Evolutionary conservation across 306 rosid genomes (phyloP), one percentile per base, ranked within the genome.

Genomic region (Cucurbita moschata): DNA sequence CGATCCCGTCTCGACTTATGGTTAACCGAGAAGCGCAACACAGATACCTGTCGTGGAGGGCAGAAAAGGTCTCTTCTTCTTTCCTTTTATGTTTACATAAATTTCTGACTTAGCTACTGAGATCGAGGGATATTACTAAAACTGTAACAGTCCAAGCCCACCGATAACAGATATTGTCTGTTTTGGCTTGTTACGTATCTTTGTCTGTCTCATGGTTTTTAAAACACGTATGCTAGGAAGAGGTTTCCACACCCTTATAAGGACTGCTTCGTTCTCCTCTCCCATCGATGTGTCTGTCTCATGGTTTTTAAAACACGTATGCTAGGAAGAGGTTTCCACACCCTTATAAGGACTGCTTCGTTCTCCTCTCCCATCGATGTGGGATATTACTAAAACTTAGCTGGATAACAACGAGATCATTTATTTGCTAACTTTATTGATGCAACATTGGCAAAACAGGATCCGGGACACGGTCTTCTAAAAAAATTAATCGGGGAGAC

Each of bases 41-140:
- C 82, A 82, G 88, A 85, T 92, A 92, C 82, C 56, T 92, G 43
- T 77, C 89, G 5, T 92, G 96, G 94, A 86, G 96, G 81, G 84
- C 84, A 11, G 97, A 88, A 79, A 93, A 83, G 98, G 98, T 71
- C 61, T 51, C 61, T 18, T 68, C 21, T 15, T 43, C 43, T 30
- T 5, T 68, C 16, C 43, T 21, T 23, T 4, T 30, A 71, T 71
- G 35, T 71, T 51, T 46, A 5, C 1, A 1, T 53, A 72, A 72
- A 52, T 53, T 71, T 72, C 18, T 0, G 4, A 35, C 75, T 53
- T 72, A 23, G 54, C 40, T 67, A 40, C 5, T 0, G 3, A 18
- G 72, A 43, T 65, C 19, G 4, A 21, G 18, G 56, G 6, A 23
- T 68, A 12, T 23, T 68, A 37, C 56, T 42, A 47, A 42, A 10